phyloP scores from a whole-genome alignment of 73 alveolate species.

The Paramecium primaurelia region DNA sequence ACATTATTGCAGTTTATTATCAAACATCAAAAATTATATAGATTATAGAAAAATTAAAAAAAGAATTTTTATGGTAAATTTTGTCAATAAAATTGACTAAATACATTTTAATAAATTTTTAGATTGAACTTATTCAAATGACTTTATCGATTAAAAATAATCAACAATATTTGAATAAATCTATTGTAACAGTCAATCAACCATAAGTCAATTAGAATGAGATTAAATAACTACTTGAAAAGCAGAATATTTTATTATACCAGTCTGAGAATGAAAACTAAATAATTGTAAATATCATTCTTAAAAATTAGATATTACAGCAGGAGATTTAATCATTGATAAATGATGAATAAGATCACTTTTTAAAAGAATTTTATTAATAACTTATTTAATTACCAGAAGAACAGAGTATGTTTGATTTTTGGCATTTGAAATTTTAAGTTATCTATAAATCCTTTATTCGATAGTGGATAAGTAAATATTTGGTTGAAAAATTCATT shows the following conservation, averaged over 20 bases:
- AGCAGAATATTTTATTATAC: neutral
- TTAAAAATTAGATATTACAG: neutral
- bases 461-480: neutral
- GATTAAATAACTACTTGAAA: neutral
- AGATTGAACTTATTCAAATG: neutral
- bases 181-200: neutral
- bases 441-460: neutral
- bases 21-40: neutral
- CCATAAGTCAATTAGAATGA: neutral
- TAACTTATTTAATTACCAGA: neutral
- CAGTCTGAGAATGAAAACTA: neutral
- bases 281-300: neutral
- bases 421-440: neutral
- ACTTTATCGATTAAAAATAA: neutral
- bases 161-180: neutral
- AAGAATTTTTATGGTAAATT: neutral
- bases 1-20: neutral
- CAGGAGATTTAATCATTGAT: neutral
- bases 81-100: neutral
- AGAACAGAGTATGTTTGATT: neutral
- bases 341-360: neutral
- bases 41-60: neutral
- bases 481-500: neutral
- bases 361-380: neutral
- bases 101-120: neutral